phyloP scores from a whole-genome alignment of 2,329 filamentous ascomycete genomes.

The Aspergillus intermedius region DNA sequence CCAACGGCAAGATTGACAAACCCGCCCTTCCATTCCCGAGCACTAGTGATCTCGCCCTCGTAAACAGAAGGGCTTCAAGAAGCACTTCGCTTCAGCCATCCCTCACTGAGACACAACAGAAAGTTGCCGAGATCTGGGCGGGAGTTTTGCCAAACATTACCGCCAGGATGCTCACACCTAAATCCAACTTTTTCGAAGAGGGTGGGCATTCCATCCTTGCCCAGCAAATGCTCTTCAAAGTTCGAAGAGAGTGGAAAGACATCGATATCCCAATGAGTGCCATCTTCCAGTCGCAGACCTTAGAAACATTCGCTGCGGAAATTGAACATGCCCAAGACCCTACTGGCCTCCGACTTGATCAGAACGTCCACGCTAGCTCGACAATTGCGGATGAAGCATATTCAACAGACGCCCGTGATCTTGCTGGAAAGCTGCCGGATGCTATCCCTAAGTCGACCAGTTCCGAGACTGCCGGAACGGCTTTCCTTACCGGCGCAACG shows the following conservation, averaged over 20 bases:
- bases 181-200: slow-evolving; percentile 67
- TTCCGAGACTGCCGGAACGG: slow-evolving; percentile 42
- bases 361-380: too few species aligned
- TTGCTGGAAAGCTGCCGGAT: slow-evolving; percentile 45
- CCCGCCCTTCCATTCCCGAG: slow-evolving; percentile 76
- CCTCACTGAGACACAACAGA: slow-evolving; percentile 54
- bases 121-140: slow-evolving; percentile 67
- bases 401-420: slow-evolving; percentile 45
- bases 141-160: slow-evolving; percentile 60
- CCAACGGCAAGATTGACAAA: slow-evolving; percentile 80
- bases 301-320: slow-evolving; percentile 51
- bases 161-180: slow-evolving; percentile 58
- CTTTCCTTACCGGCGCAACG: slow-evolving; percentile 83
- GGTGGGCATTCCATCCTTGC: slow-evolving; percentile 77
- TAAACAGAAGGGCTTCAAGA: slow-evolving; percentile 36
- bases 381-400: slow-evolving; percentile 37
- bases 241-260: slow-evolving; percentile 55
- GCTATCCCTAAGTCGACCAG: slow-evolving; percentile 31
- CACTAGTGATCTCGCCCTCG: slow-evolving; percentile 57
- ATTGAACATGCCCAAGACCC: slow-evolving; percentile 44
- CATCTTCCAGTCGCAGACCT: slow-evolving; percentile 62
- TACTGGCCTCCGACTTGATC: slow-evolving; percentile 33
- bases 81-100: slow-evolving; percentile 43
- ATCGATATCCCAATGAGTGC: slow-evolving; percentile 62
- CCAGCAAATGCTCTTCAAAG: slow-evolving; percentile 69